Evolutionary conservation across 345 rosid species (phyloP).

Genomic region (Geranium brycei): DNA sequence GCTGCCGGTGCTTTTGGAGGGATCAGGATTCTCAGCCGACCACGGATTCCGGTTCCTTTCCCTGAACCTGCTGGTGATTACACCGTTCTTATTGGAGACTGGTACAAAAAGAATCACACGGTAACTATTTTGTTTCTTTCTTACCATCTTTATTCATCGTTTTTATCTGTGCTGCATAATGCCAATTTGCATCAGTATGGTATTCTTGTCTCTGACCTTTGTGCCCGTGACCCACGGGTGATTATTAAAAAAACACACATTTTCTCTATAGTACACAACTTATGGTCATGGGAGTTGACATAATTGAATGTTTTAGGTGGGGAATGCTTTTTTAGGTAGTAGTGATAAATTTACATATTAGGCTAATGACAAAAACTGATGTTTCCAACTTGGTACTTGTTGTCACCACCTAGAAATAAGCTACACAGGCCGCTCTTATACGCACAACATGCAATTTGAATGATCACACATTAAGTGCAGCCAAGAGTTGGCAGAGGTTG

Average conservation of each 20-base stretch:
- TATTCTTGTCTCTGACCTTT: too few relatives aligned
- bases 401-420: neutral
- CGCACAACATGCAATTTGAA: neutral
- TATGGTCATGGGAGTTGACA: neutral
- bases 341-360: too few relatives aligned
- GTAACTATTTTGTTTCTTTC: neutral
- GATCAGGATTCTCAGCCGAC: neutral
- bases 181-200: too few relatives aligned
- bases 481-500: neutral
- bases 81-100: neutral
- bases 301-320: too few relatives aligned
- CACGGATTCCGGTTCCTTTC: neutral
- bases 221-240: neutral
- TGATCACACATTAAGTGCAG: neutral
- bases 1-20: neutral
- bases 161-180: neutral
- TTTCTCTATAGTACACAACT: neutral
- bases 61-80: neutral
- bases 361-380: too few relatives aligned
- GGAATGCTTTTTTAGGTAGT: too few relatives aligned
- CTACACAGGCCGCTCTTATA: neutral
- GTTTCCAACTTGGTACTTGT: neutral
- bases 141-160: neutral
- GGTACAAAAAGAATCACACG: neutral
- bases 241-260: too few relatives aligned